Percentiles rank a stretch among this genome's conserved stretches.
Evolutionary conservation across 2,329 filamentous ascomycete genomes (phyloP).

Genomic region (Biscogniauxia marginata): DNA sequence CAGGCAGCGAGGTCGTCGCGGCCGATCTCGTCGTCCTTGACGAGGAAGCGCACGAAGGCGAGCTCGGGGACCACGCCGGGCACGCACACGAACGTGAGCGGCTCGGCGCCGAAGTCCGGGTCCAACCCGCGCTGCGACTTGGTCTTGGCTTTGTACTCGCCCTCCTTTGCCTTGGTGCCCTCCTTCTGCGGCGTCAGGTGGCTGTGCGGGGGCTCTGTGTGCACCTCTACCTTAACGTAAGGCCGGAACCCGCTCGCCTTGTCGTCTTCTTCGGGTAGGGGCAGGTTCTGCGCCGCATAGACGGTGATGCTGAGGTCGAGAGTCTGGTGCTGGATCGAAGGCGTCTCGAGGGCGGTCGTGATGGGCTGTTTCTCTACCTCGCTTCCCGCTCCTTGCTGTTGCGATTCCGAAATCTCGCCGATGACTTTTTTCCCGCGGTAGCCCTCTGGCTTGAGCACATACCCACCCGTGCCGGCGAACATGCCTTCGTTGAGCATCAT

Average conservation of each 20-base stretch:
- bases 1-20: conserved; percentile 80
- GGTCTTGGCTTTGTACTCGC: conserved; percentile 58
- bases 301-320: conserved; percentile 72
- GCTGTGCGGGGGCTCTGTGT: conserved; percentile 59
- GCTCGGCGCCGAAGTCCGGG: conserved; percentile 61
- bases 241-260: conserved; percentile 63
- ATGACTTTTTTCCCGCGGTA: conserved; percentile 38
- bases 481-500: conserved; percentile 97
- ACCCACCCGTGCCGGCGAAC: conserved; percentile 82
- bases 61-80: conserved; percentile 64
- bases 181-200: conserved; percentile 32
- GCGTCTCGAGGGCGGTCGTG: conserved; percentile 16
- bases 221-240: conserved; percentile 81
- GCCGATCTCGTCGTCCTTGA: conserved; percentile 82
- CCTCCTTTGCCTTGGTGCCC: conserved; percentile 56
- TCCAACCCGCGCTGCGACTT: conserved; percentile 56
- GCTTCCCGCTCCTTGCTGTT: no score
- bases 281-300: conserved; percentile 73
- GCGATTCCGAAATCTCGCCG: conserved; percentile 5
- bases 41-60: conserved; percentile 76
- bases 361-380: conserved; percentile 26
- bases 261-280: conserved; percentile 57
- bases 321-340: conserved; percentile 50
- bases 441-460: conserved; percentile 77
- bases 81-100: conserved; percentile 55